Base-by-base conservation (phyloP, 2,329 filamentous ascomycete genomes). In the Nothomitra cinnamomea region DNA sequence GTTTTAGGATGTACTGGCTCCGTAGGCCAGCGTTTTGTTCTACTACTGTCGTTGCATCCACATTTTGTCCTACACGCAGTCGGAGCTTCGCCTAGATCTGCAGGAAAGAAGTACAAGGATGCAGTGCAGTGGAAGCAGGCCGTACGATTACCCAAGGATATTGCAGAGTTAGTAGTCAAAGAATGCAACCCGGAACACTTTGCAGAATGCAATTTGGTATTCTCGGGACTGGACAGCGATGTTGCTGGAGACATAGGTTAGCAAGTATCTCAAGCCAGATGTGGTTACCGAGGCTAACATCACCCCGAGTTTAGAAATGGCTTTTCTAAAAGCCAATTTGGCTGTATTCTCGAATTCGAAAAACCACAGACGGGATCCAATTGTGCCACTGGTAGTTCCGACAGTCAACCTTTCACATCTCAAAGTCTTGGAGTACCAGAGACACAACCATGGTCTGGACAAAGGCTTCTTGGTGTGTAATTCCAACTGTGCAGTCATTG, bases 271-370 rank as follows among this genome's bases (percentile, higher is more conserved):
- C 19, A 8, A 28, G 7, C 21, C 17, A 43, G 5, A 10, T 42
- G 36, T 38, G 47, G 4, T 35, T 24, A 1, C 7, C 38, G 21
- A 6, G 21, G 48, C 15, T 24, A 47, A 57, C 28, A 56, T 54
- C 62, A 8, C 35, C 1, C 17, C 3, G 28, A 24, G 38, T 54
- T 47, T 61, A 89, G 89, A 96, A 69, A 86, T 86, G 78, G 85
- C 85, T 60, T 96, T 96, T 68, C 77, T 94, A 63, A 84, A 83
- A 65, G 83, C 87, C 57, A 82, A 95, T 64, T 80, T 95, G 52
- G 81, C 87, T 62, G 85, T 95, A 66, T 96, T 98, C 74, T 95
- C 88, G 62, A 98, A 96, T 69, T 89, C 92, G 52, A 95, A 95
- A 71, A 96, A 95, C 78, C 87, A 95, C 76, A 85, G 92, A 62